Evolutionary conservation across 805 yeast genomes (phyloP), one percentile per base, ranked within the genome.

Genomic region (Kodamaea jinghongensis): DNA sequence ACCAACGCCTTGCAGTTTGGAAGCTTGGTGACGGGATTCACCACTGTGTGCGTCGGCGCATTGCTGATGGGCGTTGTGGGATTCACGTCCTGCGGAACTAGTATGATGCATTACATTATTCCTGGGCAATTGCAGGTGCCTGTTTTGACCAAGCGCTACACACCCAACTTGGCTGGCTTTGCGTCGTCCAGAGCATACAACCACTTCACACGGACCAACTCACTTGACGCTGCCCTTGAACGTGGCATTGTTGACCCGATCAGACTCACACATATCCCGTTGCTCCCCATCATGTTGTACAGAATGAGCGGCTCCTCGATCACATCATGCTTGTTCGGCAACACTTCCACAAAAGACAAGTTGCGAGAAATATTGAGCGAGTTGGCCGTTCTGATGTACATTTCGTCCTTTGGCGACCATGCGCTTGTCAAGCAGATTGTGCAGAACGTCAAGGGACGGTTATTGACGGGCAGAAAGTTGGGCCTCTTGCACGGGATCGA

Each of bases 21-120:
- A 6, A 59, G 60, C 6, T 34, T 67, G 4, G 51, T 61, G 36
- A 35, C 66, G n/a, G 69, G 64, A 2, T 13, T 67, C n/a, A 50
- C 70, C 2, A 63, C 71, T 3, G 71, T 72, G 2, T 54, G 60
- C 6, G 61, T 73, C 2, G 74, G 74, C 2, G 49, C 67, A 1
- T 48, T 65, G 4, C 60, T 70, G 7, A 55, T 65, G 61, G 68
- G 70, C 0, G 64, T 64, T 42, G 55, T 67, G 22, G 70, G 66
- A 2, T 46, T 69, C 9, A 61, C 71, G 1, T 51, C 67, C 1
- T 55, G 63, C 38, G 73, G 73, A 2, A 45, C 65, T 17, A 60
- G 58, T 30, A 63, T 66, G 43, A 52, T 67, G 55, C 69, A 65
- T 39, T 54, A 59, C 29, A 32, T 68, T 4, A 51, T 66, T 9